Evolutionary conservation across 2,329 filamentous ascomycete species (phyloP).

Genomic region (Dactylellina sp.): DNA sequence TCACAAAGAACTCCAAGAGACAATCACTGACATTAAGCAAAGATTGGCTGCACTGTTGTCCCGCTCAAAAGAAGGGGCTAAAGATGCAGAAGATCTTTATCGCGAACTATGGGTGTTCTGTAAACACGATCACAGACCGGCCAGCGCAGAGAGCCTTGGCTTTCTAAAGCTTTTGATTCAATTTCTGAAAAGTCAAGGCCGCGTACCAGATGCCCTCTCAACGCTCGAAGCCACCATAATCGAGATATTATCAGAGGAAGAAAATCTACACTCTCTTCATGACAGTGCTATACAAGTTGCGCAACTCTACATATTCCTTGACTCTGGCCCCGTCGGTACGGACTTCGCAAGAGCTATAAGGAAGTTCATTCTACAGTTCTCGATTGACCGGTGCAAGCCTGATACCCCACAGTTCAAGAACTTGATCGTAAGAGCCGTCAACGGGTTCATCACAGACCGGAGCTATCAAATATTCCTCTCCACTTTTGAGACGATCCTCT

Average conservation of each 20-base stretch:
- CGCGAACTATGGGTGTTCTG: conserved; percentile 1
- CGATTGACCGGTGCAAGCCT: background rate
- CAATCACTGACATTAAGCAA: conserved; percentile 6
- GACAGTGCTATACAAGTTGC: conserved; percentile 5
- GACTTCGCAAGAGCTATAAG: background rate
- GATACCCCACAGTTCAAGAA: background rate
- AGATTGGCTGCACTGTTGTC: background rate
- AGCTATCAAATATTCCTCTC: conserved; percentile 3
- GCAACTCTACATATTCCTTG: conserved; percentile 9
- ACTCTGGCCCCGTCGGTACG: background rate
- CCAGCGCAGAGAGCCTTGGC: background rate
- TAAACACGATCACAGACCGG: background rate
- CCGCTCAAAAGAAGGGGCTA: background rate
- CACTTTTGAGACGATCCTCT: background rate
- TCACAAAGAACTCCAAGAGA: background rate
- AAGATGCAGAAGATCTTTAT: conserved; percentile 8
- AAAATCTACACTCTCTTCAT: conserved; percentile 5
- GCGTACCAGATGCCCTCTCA: background rate
- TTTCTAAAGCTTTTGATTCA: background rate
- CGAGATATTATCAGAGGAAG: conserved; percentile 9
- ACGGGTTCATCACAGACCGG: conserved; percentile 1
- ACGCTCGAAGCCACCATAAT: conserved; percentile 5
- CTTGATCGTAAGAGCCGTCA: background rate
- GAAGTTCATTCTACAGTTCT: background rate
- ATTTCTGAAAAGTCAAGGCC: background rate